phyloP scores from a whole-genome alignment of 2,329 filamentous ascomycete genomes.

The Alternaria brassicae region DNA sequence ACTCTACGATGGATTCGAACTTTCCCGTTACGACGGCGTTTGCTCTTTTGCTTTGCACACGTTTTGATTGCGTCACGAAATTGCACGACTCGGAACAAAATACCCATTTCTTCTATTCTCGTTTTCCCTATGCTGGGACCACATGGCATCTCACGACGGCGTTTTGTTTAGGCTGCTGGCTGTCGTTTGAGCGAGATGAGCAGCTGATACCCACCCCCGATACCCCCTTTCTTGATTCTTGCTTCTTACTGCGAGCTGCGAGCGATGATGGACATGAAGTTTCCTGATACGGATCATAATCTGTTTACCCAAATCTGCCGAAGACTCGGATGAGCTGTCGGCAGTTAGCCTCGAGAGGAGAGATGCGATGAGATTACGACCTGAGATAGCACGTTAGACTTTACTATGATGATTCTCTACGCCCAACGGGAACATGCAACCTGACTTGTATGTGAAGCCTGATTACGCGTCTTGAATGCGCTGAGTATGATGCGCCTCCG shows the following conservation, averaged over 20 bases:
- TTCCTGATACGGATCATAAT: not conserved
- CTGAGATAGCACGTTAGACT: slow-evolving; percentile 2
- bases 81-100: not conserved
- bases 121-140: not conserved
- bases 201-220: slow-evolving; percentile 7
- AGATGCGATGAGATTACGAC: not conserved
- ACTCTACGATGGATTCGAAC: not conserved
- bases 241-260: not conserved
- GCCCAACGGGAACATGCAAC: not conserved
- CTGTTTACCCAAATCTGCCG: not conserved
- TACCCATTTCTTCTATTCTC: not conserved
- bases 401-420: not conserved
- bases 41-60: not conserved
- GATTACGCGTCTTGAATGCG: slow-evolving; percentile 1
- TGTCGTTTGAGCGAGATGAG: not conserved
- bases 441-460: not conserved
- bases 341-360: not conserved
- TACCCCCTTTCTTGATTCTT: not conserved
- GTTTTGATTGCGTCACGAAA: not conserved
- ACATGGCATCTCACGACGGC: slow-evolving; percentile 1
- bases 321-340: not conserved
- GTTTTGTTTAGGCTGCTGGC: slow-evolving; percentile 1
- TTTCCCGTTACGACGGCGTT: not conserved
- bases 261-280: not conserved
- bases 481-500: not conserved